Evolutionary conservation across 2,329 filamentous ascomycete species (phyloP).

Genomic region (Phyllosticta citriasiana): DNA sequence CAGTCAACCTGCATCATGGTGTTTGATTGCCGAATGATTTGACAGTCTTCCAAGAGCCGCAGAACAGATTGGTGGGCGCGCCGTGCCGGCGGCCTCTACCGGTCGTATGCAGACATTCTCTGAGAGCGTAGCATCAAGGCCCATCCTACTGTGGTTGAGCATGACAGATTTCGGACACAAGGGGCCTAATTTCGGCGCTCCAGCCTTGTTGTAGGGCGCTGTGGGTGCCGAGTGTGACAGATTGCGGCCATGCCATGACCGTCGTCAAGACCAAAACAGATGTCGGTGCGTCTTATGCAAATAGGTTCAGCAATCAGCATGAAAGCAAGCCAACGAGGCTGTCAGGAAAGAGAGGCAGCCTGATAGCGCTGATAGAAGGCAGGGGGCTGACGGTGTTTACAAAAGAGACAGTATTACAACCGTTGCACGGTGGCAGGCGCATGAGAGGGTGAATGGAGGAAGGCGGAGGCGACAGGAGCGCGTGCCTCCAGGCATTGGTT

Average conservation of each 20-base stretch:
- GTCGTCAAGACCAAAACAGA: background rate
- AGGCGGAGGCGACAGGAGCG: background rate
- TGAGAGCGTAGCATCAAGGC: background rate
- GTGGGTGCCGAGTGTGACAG: background rate
- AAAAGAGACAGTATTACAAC: background rate
- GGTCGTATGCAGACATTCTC: conserved; percentile 1
- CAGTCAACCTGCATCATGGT: background rate
- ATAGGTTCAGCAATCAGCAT: background rate
- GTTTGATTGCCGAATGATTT: conserved; percentile 9
- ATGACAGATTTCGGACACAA: conserved; percentile 5
- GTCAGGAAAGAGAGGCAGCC: background rate
- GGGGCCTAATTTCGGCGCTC: conserved; percentile 6
- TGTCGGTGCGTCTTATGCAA: background rate
- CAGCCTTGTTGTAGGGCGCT: conserved; percentile 8
- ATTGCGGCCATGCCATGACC: background rate
- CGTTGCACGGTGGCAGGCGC: background rate
- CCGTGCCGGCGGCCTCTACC: background rate
- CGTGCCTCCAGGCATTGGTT: background rate
- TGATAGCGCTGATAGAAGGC: background rate
- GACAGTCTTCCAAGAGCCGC: background rate
- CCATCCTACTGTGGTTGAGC: background rate
- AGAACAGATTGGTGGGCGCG: conserved; percentile 1
- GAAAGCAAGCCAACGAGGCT: background rate
- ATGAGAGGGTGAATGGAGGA: background rate
- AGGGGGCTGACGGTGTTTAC: background rate